A percentile compares a stretch with the other conserved stretches of the same genome.
Evolutionary conservation across 2,329 filamentous ascomycete genomes (phyloP).

Genomic region (Stemphylium beticola): DNA sequence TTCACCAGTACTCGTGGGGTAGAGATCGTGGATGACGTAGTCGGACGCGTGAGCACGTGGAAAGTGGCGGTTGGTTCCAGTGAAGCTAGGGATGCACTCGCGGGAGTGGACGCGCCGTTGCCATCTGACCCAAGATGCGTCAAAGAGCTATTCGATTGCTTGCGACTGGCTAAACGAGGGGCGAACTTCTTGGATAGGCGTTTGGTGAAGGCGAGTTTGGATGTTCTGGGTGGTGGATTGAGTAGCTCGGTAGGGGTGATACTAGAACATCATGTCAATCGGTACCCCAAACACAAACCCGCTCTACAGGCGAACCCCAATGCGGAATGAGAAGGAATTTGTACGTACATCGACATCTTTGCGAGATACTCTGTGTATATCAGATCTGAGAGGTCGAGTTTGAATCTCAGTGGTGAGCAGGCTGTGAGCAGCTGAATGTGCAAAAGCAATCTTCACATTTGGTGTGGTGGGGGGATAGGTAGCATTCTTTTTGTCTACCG

Average conservation of each 20-base stretch:
- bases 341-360: no score
- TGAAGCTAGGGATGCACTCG: neutral
- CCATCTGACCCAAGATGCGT: neutral
- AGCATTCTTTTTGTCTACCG: no score
- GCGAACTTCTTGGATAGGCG: neutral
- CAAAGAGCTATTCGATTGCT: neutral
- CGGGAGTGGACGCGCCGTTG: neutral
- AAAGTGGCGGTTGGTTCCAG: neutral
- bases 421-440: no score
- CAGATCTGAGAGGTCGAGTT: no score
- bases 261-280: slow-evolving; percentile 1
- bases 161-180: neutral
- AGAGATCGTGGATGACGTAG: neutral
- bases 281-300: no score
- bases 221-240: slow-evolving; percentile 5
- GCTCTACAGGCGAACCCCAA: no score
- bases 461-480: no score
- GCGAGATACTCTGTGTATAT: no score
- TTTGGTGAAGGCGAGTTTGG: slow-evolving; percentile 5
- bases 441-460: no score
- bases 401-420: no score
- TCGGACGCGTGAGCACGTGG: slow-evolving; percentile 5
- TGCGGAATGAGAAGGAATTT: no score
- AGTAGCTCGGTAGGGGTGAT: slow-evolving; percentile 12
- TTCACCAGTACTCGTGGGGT: neutral